A percentile compares a stretch with the other conserved stretches of the same genome.
Conservation (phyloP, 805 yeast genomes). For the Wickerhamiella siamensis region DNA sequence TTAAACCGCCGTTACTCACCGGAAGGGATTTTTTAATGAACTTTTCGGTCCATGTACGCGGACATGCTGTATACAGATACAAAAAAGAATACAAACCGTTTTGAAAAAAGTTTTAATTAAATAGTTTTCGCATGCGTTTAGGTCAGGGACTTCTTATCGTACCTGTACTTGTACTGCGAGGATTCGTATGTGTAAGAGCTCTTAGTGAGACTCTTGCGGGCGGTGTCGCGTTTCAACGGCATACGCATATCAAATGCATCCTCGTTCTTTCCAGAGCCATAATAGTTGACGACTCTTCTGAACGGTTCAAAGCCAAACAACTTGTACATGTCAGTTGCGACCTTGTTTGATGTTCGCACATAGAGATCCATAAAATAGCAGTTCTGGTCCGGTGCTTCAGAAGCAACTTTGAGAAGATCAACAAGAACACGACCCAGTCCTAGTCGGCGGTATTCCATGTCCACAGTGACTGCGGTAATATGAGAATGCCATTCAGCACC, state of each 20-base stretch:
- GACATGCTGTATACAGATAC: not conserved
- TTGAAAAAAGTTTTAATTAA: not conserved
- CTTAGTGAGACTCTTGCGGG: conserved; percentile 17
- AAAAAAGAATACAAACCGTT: not conserved
- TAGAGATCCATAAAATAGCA: conserved; percentile 81
- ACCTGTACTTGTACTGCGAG: conserved; percentile 17
- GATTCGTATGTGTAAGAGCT: conserved; percentile 20
- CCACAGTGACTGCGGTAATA: conserved; percentile 88
- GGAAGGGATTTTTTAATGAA: conserved; percentile 7
- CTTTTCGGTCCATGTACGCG: conserved; percentile 9
- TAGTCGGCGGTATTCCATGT: conserved; percentile 65
- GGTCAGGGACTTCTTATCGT: conserved; percentile 9
- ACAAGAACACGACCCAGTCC: conserved; percentile 78
- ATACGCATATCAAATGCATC: conserved; percentile 58
- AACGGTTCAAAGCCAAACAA: conserved; percentile 73
- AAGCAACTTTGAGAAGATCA: conserved; percentile 52
- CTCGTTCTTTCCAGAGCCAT: conserved; percentile 47
- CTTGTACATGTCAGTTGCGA: conserved; percentile 74
- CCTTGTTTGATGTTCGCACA: conserved; percentile 69
- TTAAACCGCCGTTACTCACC: conserved; percentile 10
- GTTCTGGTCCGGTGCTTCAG: conserved; percentile 64
- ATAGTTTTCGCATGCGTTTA: not conserved
- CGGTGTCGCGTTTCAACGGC: conserved; percentile 26
- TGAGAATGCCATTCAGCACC: conserved; percentile 88
- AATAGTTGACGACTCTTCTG: conserved; percentile 80